phyloP scores from a whole-genome alignment of 2,329 filamentous ascomycete species.

The Microsporum audouinii region DNA sequence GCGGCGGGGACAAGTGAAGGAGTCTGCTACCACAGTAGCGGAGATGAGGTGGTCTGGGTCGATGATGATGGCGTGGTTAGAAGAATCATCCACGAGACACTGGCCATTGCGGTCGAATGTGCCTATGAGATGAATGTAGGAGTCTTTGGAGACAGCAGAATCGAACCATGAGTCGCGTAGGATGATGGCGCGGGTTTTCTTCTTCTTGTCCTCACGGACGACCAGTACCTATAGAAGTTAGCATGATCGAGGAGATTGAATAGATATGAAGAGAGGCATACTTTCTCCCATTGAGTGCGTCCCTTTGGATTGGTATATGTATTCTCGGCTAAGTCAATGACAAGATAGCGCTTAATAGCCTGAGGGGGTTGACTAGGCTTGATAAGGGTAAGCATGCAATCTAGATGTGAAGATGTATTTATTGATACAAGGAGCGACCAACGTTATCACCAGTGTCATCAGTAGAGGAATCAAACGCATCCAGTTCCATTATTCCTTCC shows the following conservation, averaged over 20 bases:
- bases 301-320: slow-evolving; percentile 56
- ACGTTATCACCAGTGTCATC: neutral
- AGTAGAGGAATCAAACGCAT: slow-evolving; percentile 45
- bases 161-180: slow-evolving; percentile 81
- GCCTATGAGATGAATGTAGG: slow-evolving; percentile 79
- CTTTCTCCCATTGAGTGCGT: slow-evolving; percentile 57
- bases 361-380: slow-evolving; percentile 52
- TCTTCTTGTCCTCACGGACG: slow-evolving; percentile 67
- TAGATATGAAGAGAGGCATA: slow-evolving; percentile 31
- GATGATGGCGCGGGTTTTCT: slow-evolving; percentile 54
- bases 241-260: slow-evolving; percentile 9
- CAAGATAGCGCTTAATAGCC: slow-evolving; percentile 75
- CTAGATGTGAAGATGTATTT: slow-evolving; percentile 4
- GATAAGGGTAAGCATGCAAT: slow-evolving; percentile 51
- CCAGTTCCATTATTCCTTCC: slow-evolving; percentile 54
- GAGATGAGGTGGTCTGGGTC: slow-evolving; percentile 95
- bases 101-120: slow-evolving; percentile 57
- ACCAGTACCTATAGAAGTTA: slow-evolving; percentile 53
- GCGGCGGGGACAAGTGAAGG: slow-evolving; percentile 79
- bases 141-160: slow-evolving; percentile 60
- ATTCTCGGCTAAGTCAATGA: slow-evolving; percentile 60
- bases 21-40: slow-evolving; percentile 90
- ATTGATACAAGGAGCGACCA: slow-evolving; percentile 17
- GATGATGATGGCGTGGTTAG: slow-evolving; percentile 77
- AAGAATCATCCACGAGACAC: slow-evolving; percentile 70